Conservation (phyloP, 1,284 basidiomycete species). For the Irpex lacteus region DNA sequence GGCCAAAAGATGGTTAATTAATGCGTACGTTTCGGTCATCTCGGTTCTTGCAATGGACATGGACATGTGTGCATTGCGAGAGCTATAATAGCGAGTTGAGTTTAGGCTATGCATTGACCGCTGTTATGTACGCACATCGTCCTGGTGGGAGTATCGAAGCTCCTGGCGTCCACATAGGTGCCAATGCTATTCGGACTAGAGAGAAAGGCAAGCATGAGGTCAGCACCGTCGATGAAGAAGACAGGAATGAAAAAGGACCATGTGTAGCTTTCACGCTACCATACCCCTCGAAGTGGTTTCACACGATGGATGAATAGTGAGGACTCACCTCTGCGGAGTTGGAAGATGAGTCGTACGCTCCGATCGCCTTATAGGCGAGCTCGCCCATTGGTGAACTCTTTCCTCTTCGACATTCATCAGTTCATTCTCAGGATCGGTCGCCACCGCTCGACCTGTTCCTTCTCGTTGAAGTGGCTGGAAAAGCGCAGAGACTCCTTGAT, state of each 20-base stretch:
- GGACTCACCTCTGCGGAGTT: slow-evolving; percentile 57
- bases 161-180: slow-evolving; percentile 35
- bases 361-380: neutral
- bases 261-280: neutral
- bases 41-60: neutral
- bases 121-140: slow-evolving; percentile 33
- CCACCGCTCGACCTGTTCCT: neutral
- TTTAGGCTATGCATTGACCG: neutral
- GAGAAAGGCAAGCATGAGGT: neutral
- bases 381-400: neutral
- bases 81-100: neutral
- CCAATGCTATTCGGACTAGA: slow-evolving; percentile 47
- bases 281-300: too few species aligned
- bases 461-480: neutral
- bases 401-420: neutral
- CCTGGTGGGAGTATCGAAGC: slow-evolving; percentile 40
- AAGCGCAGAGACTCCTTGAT: neutral
- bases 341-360: slow-evolving; percentile 44
- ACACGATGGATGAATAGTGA: neutral
- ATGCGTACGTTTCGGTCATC: neutral
- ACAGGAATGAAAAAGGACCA: neutral
- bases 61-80: neutral
- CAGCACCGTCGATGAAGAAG: neutral
- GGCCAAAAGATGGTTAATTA: neutral
- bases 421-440: neutral